These are phyloP conservation scores for Aegle marmelos DNA, from an alignment of 345 rosid species.

Conservation along the genomic window DNA sequence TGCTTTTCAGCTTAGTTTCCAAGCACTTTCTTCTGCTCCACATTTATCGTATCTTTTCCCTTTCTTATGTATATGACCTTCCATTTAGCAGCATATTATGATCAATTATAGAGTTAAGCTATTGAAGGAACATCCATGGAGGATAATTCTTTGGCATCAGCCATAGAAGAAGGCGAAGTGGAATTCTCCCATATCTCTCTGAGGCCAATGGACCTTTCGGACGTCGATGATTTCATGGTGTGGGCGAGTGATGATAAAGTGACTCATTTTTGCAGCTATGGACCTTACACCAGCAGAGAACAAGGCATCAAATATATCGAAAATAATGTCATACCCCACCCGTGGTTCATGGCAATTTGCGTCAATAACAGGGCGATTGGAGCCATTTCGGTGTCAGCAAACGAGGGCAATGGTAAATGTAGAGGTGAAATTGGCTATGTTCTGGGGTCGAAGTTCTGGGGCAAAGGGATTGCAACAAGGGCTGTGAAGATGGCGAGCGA, in stretches of 20 bases:
- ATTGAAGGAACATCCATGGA: conserved; percentile 12
- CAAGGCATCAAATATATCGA: conserved; percentile 36
- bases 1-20: not conserved
- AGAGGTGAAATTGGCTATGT: conserved; percentile 57
- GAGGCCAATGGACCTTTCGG: conserved; percentile 41
- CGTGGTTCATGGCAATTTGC: conserved; percentile 71
- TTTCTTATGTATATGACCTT: not conserved
- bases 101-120: not conserved
- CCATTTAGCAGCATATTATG: not conserved
- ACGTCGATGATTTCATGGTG: conserved; percentile 64
- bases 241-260: conserved; percentile 61
- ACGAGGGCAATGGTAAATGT: conserved; percentile 31
- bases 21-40: not conserved
- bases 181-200: conserved; percentile 28
- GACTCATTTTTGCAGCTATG: conserved; percentile 50
- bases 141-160: conserved; percentile 7
- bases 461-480: conserved; percentile 55
- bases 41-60: too few species aligned
- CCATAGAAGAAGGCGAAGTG: not conserved
- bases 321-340: conserved; percentile 37
- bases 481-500: conserved; percentile 46
- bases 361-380: conserved; percentile 48
- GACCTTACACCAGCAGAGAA: conserved; percentile 50
- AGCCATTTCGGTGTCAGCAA: conserved; percentile 45
- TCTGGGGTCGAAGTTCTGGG: conserved; percentile 47